These are phyloP conservation scores for Achaetomium macrosporum DNA, from an alignment of 2,329 filamentous ascomycete genomes.

Conservation along the genomic window DNA sequence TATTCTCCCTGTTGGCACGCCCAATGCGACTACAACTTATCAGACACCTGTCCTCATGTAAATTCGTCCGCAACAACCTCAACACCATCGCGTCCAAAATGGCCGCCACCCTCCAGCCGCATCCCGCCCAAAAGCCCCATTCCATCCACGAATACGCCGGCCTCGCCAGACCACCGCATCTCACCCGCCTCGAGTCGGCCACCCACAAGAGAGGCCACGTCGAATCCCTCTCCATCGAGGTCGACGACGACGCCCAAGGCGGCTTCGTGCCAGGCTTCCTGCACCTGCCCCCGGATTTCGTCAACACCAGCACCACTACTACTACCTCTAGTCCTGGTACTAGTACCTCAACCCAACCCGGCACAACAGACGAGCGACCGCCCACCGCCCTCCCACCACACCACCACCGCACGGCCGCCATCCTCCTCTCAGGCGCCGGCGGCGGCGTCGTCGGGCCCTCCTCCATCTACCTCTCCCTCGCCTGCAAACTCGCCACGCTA, in stretches of 20 bases:
- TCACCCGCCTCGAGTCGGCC: slow-evolving; percentile 12
- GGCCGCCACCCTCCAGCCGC: slow-evolving; percentile 11
- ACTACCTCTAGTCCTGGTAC: too few relatives aligned
- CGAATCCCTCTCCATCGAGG: slow-evolving; percentile 17
- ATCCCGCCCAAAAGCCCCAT: slow-evolving; percentile 3
- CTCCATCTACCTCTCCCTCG: slow-evolving; percentile 36
- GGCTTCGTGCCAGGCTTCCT: slow-evolving; percentile 28
- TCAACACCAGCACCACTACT: neutral
- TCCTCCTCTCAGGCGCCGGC: slow-evolving; percentile 23
- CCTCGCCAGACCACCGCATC: slow-evolving; percentile 14
- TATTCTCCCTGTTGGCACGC: too few relatives aligned
- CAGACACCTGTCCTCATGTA: neutral
- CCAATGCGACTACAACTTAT: neutral
- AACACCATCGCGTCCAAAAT: neutral
- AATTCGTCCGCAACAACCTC: neutral
- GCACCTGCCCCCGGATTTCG: slow-evolving; percentile 29
- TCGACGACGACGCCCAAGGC: slow-evolving; percentile 15
- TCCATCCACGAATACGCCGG: slow-evolving; percentile 16
- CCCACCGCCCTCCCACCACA: slow-evolving; percentile 1
- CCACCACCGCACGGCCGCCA: slow-evolving; percentile 20
- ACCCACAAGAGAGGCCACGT: slow-evolving; percentile 9
- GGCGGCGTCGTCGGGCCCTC: slow-evolving; percentile 26
- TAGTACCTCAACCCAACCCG: too few relatives aligned
- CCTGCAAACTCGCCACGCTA: slow-evolving; percentile 35
- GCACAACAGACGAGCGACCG: slow-evolving; percentile 25